These are phyloP conservation scores for Daldinia caldariorum DNA, from an alignment of 495 filamentous ascomycete genomes.

Conservation along the genomic window DNA sequence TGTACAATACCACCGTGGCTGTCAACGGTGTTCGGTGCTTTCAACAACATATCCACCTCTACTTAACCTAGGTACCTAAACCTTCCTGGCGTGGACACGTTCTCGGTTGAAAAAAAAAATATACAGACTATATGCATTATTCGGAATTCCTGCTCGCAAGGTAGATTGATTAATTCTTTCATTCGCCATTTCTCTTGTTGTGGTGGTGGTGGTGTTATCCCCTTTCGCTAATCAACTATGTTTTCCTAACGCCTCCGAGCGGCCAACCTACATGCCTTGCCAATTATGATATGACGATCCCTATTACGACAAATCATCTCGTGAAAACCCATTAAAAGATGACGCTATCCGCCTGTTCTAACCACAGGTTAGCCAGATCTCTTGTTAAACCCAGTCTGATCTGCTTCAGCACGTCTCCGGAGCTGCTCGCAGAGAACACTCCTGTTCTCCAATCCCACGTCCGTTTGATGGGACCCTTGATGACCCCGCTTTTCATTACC, in stretches of 20 bases:
- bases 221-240: slow-evolving; percentile 7
- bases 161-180: slow-evolving; percentile 10
- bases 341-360: slow-evolving; percentile 62
- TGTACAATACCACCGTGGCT: neutral
- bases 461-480: slow-evolving; percentile 63
- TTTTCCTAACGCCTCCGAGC: slow-evolving; percentile 22
- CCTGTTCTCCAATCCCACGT: slow-evolving; percentile 89
- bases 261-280: slow-evolving; percentile 27
- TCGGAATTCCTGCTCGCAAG: neutral
- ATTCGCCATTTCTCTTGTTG: slow-evolving; percentile 13
- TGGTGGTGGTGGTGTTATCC: slow-evolving; percentile 13
- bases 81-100: too few relatives aligned
- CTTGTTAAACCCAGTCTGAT: slow-evolving; percentile 78
- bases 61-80: too few relatives aligned
- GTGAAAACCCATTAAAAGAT: slow-evolving; percentile 33
- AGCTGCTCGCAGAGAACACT: slow-evolving; percentile 65
- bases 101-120: neutral
- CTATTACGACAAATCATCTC: slow-evolving; percentile 1
- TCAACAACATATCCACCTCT: too few relatives aligned
- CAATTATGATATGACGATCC: slow-evolving; percentile 7
- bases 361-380: slow-evolving; percentile 72
- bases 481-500: slow-evolving; percentile 63
- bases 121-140: neutral
- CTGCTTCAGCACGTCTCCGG: slow-evolving; percentile 73
- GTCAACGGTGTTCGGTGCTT: neutral